A percentile compares a stretch with the other conserved stretches of the same genome.
Evolutionary conservation across 352 stramenopile species (phyloP).

Genomic region (Phytophthora sp.): DNA sequence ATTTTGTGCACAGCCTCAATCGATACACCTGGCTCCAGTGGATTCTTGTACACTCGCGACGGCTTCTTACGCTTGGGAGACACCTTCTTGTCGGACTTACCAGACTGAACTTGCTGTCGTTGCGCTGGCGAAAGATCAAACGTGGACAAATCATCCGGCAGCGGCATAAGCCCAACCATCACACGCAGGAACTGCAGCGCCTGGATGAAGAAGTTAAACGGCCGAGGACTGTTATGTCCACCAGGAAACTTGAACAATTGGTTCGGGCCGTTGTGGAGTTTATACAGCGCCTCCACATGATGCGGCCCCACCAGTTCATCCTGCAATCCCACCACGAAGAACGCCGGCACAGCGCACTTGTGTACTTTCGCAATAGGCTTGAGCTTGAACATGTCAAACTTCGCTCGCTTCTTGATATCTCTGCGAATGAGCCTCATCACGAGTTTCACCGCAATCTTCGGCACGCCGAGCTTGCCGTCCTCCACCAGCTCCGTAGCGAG

Average conservation of each 20-base stretch:
- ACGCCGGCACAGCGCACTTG: slow-evolving; percentile 76
- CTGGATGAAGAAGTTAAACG: slow-evolving; percentile 81
- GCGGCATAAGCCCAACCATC: slow-evolving; percentile 77
- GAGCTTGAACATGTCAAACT: slow-evolving; percentile 91
- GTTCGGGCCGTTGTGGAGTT: slow-evolving; percentile 78
- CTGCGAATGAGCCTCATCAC: slow-evolving; percentile 82
- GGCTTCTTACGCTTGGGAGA: slow-evolving; percentile 37
- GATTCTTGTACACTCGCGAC: slow-evolving; percentile 70
- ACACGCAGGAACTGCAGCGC: slow-evolving; percentile 81
- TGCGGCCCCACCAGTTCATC: slow-evolving; percentile 84
- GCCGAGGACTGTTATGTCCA: slow-evolving; percentile 80
- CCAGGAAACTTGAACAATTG: slow-evolving; percentile 83
- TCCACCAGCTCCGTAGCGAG: slow-evolving; percentile 80
- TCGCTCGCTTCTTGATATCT: slow-evolving; percentile 81
- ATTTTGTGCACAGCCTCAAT: slow-evolving; percentile 75
- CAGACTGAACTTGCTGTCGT: slow-evolving; percentile 23
- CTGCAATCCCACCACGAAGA: slow-evolving; percentile 79
- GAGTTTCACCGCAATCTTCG: slow-evolving; percentile 82
- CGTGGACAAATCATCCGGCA: slow-evolving; percentile 61
- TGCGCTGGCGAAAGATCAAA: slow-evolving; percentile 46
- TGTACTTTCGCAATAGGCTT: slow-evolving; percentile 77
- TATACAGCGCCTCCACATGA: slow-evolving; percentile 76
- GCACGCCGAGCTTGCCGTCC: slow-evolving; percentile 82
- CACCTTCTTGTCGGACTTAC: slow-evolving; percentile 15
- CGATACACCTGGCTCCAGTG: slow-evolving; percentile 54